Base-by-base conservation (phyloP, 2,329 filamentous ascomycete genomes). In the Talaromyces verruculosus region DNA sequence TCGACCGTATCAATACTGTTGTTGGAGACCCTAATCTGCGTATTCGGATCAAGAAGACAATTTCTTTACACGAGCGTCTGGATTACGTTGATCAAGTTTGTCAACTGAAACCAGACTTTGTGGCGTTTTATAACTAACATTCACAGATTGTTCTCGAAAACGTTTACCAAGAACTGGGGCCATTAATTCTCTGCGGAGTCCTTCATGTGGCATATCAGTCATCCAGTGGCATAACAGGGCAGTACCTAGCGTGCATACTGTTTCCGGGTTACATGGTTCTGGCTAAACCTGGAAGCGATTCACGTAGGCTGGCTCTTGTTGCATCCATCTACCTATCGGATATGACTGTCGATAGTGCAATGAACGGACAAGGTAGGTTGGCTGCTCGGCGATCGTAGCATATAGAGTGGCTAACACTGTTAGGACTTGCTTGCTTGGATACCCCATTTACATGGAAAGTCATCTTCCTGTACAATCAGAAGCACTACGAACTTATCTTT, bases 381-480 rank as follows among this genome's bases (percentile, higher is more conserved):
- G 58, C 13, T 62, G 39, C 30, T n/a, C 53, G n/a, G 35, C 10
- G 15, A 17, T 35, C 13, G 19, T 3, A 5, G 17, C 6, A 8
- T 17, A 30, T 51, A 1, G 2, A 19, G 25, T 30, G n/a, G 22
- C 22, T 63, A 43, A 67, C 19, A 28, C 35, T 65, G 17, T 57
- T 67, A 96, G 93, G 92, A 0, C 76, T 98, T 7, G 92, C 94
- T 82, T 97, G 93, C 72, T 89, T 95, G 69, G 91, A 91, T 2
- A 91, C 91, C 0, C 88, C 91, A 0, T 91, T 91, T 76, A 95
- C 93, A 1, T 98, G 93, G 94, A 99, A 98, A 75, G 73, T 97
- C 11, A 84, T 92, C 2, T 97, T 98, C 72, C 89, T 95, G 74
- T 87, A 87, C 69, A 84, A 90, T 65, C 86, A 90, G 69, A 88